Evolutionary conservation across 352 stramenopile genomes (phyloP).

Genomic region (Pythium angustatum): DNA sequence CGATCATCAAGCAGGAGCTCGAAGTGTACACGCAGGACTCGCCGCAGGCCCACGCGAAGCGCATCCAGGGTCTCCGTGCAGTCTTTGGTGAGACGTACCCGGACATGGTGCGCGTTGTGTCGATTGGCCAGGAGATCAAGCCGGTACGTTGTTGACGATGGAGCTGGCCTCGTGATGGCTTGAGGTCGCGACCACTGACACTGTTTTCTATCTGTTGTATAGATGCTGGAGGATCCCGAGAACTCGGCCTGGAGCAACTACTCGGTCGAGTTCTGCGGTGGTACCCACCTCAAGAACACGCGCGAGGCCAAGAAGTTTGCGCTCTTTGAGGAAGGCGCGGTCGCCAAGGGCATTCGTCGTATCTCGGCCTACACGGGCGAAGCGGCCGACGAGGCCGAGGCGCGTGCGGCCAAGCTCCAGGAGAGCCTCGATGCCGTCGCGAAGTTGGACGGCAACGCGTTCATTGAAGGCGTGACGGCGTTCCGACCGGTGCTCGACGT

Average conservation of each 20-base stretch:
- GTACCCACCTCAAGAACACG: slow-evolving; percentile 97
- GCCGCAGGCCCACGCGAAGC: slow-evolving; percentile 92
- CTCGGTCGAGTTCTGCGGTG: slow-evolving; percentile 99
- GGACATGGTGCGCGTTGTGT: slow-evolving; percentile 97
- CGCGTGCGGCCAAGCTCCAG: slow-evolving; percentile 80
- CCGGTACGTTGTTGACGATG: slow-evolving; percentile 25
- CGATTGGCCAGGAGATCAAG: slow-evolving; percentile 86
- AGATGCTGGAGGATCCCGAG: slow-evolving; percentile 83
- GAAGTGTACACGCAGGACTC: slow-evolving; percentile 93
- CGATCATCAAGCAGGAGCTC: slow-evolving; percentile 89
- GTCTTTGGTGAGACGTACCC: slow-evolving; percentile 99
- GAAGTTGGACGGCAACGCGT: slow-evolving; percentile 67
- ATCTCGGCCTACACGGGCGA: slow-evolving; percentile 94
- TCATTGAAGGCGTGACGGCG: slow-evolving; percentile 87
- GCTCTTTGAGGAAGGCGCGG: slow-evolving; percentile 95
- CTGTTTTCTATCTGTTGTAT: neutral
- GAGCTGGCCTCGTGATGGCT: neutral
- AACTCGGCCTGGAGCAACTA: slow-evolving; percentile 90
- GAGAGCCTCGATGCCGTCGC: slow-evolving; percentile 74
- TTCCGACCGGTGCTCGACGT: slow-evolving; percentile 91
- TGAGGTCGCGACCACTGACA: neutral
- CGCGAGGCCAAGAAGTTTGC: slow-evolving; percentile 96
- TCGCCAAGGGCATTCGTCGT: slow-evolving; percentile 97
- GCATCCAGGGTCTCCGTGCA: slow-evolving; percentile 95
- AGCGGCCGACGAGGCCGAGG: slow-evolving; percentile 85